These are phyloP conservation scores for Pugionium cornutum DNA, from an alignment of 345 rosid genomes.

Conservation along the genomic window DNA sequence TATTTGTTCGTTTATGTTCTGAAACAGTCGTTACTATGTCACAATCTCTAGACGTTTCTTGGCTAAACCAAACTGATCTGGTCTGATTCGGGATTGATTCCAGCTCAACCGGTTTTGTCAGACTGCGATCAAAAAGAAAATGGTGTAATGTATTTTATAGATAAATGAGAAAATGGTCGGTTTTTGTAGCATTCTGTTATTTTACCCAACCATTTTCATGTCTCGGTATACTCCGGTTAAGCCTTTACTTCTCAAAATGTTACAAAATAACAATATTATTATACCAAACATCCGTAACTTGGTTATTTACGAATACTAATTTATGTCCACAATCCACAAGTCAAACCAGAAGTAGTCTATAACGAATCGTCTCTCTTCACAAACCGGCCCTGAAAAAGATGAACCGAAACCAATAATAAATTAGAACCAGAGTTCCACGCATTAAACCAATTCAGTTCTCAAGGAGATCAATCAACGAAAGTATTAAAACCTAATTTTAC, in stretches of 20 bases:
- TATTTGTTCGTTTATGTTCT: conserved; percentile 24
- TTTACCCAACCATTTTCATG: not conserved
- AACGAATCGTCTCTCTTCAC: conserved; percentile 37
- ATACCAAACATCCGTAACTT: conserved; percentile 27
- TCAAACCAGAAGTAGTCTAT: conserved; percentile 9
- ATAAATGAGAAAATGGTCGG: too few relatives aligned
- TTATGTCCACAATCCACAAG: conserved; percentile 23
- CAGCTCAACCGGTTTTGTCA: conserved; percentile 13
- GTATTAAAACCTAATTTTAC: not conserved
- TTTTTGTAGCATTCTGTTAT: too few relatives aligned
- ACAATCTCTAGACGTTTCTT: conserved; percentile 8
- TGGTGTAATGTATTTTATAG: not conserved
- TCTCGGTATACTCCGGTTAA: conserved; percentile 29
- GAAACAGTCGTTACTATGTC: conserved; percentile 25
- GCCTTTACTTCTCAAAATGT: conserved; percentile 16
- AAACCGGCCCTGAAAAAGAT: conserved; percentile 42
- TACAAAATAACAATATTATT: conserved; percentile 10
- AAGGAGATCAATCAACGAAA: not conserved
- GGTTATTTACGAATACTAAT: conserved; percentile 12
- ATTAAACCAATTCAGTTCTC: not conserved
- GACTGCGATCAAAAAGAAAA: conserved; percentile 3
- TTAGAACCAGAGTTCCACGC: conserved; percentile 6
- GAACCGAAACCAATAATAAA: conserved; percentile 5
- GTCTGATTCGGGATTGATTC: not conserved
- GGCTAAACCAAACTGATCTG: conserved; percentile 1